Conservation (phyloP, 176 grass and related monocot species). For the Elymus sibiricus region DNA sequence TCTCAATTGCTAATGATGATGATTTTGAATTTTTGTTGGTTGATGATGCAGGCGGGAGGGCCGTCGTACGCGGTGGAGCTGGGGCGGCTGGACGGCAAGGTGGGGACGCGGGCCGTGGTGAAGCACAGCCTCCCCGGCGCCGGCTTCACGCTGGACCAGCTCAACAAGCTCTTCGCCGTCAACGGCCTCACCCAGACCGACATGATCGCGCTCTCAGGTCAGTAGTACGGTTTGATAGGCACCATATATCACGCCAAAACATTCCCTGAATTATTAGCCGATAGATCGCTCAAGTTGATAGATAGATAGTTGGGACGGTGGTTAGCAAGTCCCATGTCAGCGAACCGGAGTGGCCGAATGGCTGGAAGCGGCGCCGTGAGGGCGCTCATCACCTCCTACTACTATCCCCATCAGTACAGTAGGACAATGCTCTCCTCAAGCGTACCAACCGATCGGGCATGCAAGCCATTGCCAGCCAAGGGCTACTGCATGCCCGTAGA, state of each 20-base stretch:
- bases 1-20: background rate
- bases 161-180: slow-evolving; percentile 58
- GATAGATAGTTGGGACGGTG: background rate
- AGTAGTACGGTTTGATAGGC: background rate
- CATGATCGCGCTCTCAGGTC: slow-evolving; percentile 87
- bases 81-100: slow-evolving; percentile 70
- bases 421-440: background rate
- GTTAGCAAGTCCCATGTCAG: background rate
- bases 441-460: no score
- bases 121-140: slow-evolving; percentile 78
- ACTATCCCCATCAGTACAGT: background rate
- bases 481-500: no score
- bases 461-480: background rate
- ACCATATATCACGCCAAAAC: no score
- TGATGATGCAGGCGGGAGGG: slow-evolving; percentile 43
- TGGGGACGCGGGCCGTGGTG: slow-evolving; percentile 60
- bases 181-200: slow-evolving; percentile 86
- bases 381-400: background rate
- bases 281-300: background rate
- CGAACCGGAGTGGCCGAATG: background rate
- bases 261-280: background rate
- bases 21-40: background rate
- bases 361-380: background rate
- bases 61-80: slow-evolving; percentile 75
- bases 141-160: slow-evolving; percentile 53